Conservation (phyloP, 805 yeast genomes). For the Candida tammaniensis region DNA sequence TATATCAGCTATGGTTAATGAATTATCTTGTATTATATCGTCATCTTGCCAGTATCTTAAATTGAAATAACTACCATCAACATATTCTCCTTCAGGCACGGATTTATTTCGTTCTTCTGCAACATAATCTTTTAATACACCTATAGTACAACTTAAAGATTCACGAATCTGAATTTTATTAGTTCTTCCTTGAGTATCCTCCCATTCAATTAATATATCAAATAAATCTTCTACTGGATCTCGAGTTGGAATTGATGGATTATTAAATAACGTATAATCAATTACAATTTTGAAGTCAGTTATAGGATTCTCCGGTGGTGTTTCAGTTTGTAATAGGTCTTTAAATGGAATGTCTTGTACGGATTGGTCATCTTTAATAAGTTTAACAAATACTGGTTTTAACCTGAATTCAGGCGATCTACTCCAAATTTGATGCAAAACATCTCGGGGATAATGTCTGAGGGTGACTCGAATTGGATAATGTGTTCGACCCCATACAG, state of each 20-base stretch:
- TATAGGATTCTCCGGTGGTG: constrained; percentile 8
- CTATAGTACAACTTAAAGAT: constrained; percentile 19
- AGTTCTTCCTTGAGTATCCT: constrained; percentile 6
- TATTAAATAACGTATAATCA: constrained; percentile 22
- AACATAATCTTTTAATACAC: constrained; percentile 17
- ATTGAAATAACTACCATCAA: constrained; percentile 13
- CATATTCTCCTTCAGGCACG: constrained; percentile 3
- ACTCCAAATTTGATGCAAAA: constrained; percentile 28
- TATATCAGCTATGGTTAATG: constrained; percentile 9
- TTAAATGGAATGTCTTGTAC: constrained; percentile 11
- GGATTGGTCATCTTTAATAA: constrained; percentile 9
- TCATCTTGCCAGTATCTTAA: constrained; percentile 11
- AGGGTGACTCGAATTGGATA: constrained; percentile 21
- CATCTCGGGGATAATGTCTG: constrained; percentile 21
- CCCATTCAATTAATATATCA: constrained; percentile 19
- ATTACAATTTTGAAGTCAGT: constrained; percentile 15
- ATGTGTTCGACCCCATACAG: constrained; percentile 3
- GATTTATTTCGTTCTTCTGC: constrained; percentile 14
- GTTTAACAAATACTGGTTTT: constrained; percentile 23
- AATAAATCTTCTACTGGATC: constrained; percentile 25
- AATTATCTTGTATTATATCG: constrained; percentile 7
- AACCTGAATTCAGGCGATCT: constrained; percentile 20
- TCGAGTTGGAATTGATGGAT: constrained; percentile 18
- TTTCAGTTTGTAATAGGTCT: constrained; percentile 10
- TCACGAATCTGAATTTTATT: constrained; percentile 15